These are phyloP conservation scores for Mycena vulgaris DNA, from an alignment of 768 basidiomycete genomes.

Conservation along the genomic window DNA sequence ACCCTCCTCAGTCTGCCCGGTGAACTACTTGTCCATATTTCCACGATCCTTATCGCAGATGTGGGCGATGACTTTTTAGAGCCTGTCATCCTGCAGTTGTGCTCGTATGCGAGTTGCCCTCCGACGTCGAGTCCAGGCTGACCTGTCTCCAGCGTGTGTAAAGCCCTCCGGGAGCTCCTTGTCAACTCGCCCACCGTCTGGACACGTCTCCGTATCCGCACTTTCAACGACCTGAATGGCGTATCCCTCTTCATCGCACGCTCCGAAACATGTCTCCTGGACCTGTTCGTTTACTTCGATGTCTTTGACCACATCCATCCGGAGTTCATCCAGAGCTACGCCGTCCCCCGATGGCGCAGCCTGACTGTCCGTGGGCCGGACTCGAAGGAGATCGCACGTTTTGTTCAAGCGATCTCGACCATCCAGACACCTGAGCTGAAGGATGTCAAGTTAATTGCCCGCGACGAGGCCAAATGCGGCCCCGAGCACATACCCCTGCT, in stretches of 20 bases:
- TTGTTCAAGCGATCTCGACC: constrained; percentile 11
- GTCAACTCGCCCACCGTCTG: constrained; percentile 48
- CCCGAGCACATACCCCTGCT: constrained; percentile 18
- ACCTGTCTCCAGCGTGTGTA: constrained; percentile 47
- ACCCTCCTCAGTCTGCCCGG: constrained; percentile 24
- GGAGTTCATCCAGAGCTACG: background rate
- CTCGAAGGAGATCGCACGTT: background rate
- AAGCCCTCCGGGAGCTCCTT: constrained; percentile 45
- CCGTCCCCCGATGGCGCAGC: constrained; percentile 21
- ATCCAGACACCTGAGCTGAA: constrained; percentile 12
- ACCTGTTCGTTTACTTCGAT: constrained; percentile 38
- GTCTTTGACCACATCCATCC: constrained; percentile 6
- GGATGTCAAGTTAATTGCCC: constrained; percentile 19
- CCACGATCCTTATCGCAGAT: constrained; percentile 9
- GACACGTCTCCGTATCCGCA: constrained; percentile 43
- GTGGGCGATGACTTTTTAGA: constrained; percentile 1
- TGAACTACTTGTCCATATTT: constrained; percentile 34
- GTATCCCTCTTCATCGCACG: constrained; percentile 45
- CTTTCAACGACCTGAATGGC: constrained; percentile 18
- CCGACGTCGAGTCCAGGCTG: constrained; percentile 14
- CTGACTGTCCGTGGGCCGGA: constrained; percentile 3
- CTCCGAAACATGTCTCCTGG: constrained; percentile 42
- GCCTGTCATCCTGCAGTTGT: constrained; percentile 15
- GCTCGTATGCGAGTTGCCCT: constrained; percentile 12
- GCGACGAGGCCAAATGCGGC: background rate